Base-by-base conservation (phyloP, 2,329 filamentous ascomycete genomes). In the Pseudocercospora ulei region DNA sequence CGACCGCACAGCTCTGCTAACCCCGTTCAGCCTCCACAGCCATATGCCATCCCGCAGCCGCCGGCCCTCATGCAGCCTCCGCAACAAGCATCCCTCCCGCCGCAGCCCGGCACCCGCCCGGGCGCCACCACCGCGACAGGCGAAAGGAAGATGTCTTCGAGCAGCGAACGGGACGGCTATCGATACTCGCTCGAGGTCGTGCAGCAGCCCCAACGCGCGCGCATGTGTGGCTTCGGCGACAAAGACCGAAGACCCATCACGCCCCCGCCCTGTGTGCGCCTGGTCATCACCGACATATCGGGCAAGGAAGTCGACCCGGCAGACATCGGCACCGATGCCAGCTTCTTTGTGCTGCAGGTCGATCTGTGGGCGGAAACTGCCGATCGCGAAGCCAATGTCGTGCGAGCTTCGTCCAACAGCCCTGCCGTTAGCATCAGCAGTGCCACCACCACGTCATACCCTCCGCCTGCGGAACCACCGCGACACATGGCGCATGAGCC, bases 181-280 rank as follows among this genome's bases (percentile, higher is more conserved):
- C 42, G 36, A 16, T 59, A 56, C 44, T 44, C 45, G n/a, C 44
- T 59, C 9, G 31, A 48, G 29, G 84, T 95, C 44, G 78, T 83
- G 50, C 90, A 98, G 66, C 86, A 96, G 62, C 90, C 90, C 35
- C 73, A 84, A 54, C 78, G 90, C 54, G 90, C 90, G 50, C 82
- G 90, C 46, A 96, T 96, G 90, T 98, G 90, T 66, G 90, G 90
- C 5, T 98, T 96, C 65, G 90, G 90, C 47, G 90, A 98, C 68
- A 98, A 96, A 82, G 90, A 98, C 62, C 82, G 90, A 49, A 75
- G 90, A 48, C 90, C 90, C 16, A 95, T 98, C 53, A 96, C 90
- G 17, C 88, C 90, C 8, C 90, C 90, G 13, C 88, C 90, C 2
- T 95, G 88, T 62, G 81, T 96, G 36, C 75, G 81, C 48, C 73